Base-by-base conservation (phyloP, 2,329 filamentous ascomycete genomes). In the Aspergillus tanneri region DNA sequence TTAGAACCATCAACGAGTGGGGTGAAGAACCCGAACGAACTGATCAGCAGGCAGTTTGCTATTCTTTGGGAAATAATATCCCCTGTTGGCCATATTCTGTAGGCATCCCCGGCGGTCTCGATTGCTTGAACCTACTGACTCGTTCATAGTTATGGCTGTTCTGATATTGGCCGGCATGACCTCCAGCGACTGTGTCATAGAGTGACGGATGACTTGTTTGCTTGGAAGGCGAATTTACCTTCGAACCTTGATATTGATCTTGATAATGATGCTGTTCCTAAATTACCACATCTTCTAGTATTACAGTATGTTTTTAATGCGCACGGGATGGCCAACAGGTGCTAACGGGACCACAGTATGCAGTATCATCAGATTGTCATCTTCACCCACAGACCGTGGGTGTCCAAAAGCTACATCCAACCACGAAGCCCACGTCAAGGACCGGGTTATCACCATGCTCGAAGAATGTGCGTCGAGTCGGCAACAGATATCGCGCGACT, bases 351-450 rank as follows among this genome's bases (percentile, higher is more conserved):
- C n/a, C n/a, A 39, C 22, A 71, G 69, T 43, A 70, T 74, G 63
- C 70, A 73, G 63, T 74, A 73, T 43, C 64, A 74, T 48, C 70
- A 73, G 42, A 69, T 73, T 2, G 61, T 72, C 41, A 74, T 74
- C 21, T 72, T 72, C 53, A 65, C 72, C 46, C 72, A 74, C 36
- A 63, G 73, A 2, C 73, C 73, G 10, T 74, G 70, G 67, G 66
- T 74, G 14, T 73, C 72, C 3, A 67, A 72, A 47, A 66, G 58
- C 38, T 71, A 71, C 41, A 69, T 72, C 28, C 72, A 74, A 48
- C 71, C 72, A 2, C 63, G 64, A 18, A 63, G 60, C 25, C 71
- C 70, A 3, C 66, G 66, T 11, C 70, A 72, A 52, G 72, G 72
- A n/a, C 69, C 66, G 1, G 72, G 72, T 8, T 72, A 72, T 24